Base-by-base conservation (phyloP, 306 rosid genomes). In the Citrullus mucosospermus region DNA sequence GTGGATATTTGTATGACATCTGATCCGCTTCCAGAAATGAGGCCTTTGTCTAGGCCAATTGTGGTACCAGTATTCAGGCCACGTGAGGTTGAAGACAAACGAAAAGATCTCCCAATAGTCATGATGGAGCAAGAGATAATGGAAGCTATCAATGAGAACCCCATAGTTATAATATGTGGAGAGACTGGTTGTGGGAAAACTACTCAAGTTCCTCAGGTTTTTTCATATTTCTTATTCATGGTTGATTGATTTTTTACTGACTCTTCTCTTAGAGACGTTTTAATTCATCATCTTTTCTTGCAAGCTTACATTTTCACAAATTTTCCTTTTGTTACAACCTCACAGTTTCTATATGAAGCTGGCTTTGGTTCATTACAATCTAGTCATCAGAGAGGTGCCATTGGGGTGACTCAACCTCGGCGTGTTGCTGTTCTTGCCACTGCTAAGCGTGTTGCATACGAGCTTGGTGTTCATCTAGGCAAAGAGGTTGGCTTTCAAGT, bases 131-230 rank as follows among this genome's bases (percentile, higher is more conserved):
- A 94, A 77, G 98, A 94, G 91, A 92, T 94, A 61, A 92, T 92
- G 98, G 97, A 94, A 88, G 97, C 98, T 76, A 80, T 94, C 63
- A 89, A 83, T 87, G 86, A 92, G 30, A 78, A 85, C 79, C 83
- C 92, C n/a, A 86, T 79, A 85, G 92, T 94, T 65, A 94, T 93
- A 82, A 80, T 93, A 82, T 93, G 98, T 43, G 98, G 98, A 90
- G 97, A 93, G 82, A 93, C 98, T 82, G 96, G 98, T 72, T 93
- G 98, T 89, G 98, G 98, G 82, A 93, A 93, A 93, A 93, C 97
- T 44, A 93, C 98, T 74, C 98, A 93, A 89, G 98, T 93, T 86
- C 97, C 98, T 71, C 98, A 93, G 87, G 96, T 90, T 77, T 54
- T 72, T 68, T 85, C 22, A 54, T 68, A 43, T 79, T 81, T 65